These are phyloP conservation scores for Aureobasidium sp. DNA, from an alignment of 2,329 filamentous ascomycete genomes.

Conservation along the genomic window DNA sequence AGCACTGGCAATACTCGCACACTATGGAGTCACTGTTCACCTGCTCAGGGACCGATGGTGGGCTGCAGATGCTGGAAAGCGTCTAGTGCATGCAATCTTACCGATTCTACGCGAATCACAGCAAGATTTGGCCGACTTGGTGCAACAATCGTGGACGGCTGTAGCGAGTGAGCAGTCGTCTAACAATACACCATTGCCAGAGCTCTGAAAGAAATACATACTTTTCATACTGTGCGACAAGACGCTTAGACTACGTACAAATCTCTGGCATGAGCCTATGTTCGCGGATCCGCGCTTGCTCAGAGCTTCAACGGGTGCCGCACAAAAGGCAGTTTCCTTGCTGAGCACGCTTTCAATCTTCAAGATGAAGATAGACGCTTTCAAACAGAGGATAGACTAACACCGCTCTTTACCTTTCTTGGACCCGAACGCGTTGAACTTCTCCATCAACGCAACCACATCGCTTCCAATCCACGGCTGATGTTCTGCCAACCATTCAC, in stretches of 20 bases:
- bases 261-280: no score
- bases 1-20: neutral
- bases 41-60: neutral
- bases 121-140: neutral
- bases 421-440: neutral
- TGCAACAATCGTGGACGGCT: neutral
- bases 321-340: no score
- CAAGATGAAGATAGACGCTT: no score
- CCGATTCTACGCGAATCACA: neutral
- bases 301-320: no score
- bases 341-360: no score
- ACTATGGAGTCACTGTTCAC: conserved; percentile 1
- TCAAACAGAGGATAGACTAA: no score
- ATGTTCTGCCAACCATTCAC: neutral
- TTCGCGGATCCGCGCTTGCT: no score
- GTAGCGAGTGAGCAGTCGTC: neutral
- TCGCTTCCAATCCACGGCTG: neutral
- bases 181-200: neutral
- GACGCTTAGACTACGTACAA: no score
- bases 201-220: no score
- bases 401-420: neutral
- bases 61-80: neutral
- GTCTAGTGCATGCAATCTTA: neutral
- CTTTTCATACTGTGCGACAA: no score
- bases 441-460: neutral